A percentile compares a stretch with the other conserved stretches of the same genome.
Conservation (phyloP, 2,329 filamentous ascomycete species). For the Apiospora saccharicola region DNA sequence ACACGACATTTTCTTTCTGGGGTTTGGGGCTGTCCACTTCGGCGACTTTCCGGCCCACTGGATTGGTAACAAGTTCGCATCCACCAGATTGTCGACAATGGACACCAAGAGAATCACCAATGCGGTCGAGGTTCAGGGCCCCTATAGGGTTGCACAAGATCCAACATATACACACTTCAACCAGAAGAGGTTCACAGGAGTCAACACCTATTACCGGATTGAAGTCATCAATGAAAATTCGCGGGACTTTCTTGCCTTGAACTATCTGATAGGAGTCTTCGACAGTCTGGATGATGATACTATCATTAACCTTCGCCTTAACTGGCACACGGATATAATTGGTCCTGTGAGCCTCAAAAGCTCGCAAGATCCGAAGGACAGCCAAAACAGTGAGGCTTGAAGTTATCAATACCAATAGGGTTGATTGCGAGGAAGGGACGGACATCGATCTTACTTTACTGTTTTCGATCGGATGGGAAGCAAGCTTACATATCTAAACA, state of each 20-base stretch:
- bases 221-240: no score
- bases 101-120: background rate
- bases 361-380: background rate
- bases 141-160: no score
- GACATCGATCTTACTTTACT: no score
- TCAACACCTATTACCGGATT: no score
- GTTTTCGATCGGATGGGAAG: background rate
- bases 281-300: background rate
- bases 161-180: no score
- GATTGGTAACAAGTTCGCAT: background rate
- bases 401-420: background rate
- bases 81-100: background rate
- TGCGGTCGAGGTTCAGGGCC: background rate
- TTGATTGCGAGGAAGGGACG: no score
- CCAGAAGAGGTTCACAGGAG: no score
- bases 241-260: no score
- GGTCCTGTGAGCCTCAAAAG: background rate
- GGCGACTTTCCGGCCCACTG: background rate
- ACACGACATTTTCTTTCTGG: background rate
- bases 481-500: background rate
- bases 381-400: background rate
- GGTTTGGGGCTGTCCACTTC: no score
- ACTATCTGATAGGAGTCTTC: background rate
- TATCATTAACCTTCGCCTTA: background rate
- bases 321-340: background rate